phyloP scores from a whole-genome alignment of 2,329 filamentous ascomycete species.

The Aspergillus persii region DNA sequence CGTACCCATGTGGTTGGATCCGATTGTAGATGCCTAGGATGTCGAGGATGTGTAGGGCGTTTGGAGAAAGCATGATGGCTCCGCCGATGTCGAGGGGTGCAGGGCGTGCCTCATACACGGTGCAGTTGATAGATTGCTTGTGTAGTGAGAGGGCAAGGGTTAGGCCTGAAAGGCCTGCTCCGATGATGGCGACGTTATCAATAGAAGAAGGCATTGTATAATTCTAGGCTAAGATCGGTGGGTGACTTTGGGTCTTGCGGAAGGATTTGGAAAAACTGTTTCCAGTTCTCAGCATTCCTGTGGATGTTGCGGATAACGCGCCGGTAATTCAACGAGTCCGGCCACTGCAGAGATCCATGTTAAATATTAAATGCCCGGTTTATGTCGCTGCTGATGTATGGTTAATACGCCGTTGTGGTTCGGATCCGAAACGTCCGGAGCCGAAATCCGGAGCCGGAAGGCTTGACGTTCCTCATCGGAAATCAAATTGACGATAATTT shows the following conservation, averaged over 20 bases:
- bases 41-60: constrained; percentile 56
- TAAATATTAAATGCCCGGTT: neutral
- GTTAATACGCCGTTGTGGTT: neutral
- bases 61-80: constrained; percentile 60
- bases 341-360: no score
- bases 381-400: neutral
- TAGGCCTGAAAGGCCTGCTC: constrained; percentile 52
- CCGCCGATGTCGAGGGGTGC: constrained; percentile 51
- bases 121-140: constrained; percentile 49
- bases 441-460: neutral
- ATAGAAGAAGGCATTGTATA: neutral
- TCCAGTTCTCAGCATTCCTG: neutral
- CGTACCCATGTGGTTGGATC: constrained; percentile 47
- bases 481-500: no score
- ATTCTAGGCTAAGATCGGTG: neutral
- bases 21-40: constrained; percentile 48
- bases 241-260: neutral
- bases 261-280: no score
- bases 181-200: constrained; percentile 45
- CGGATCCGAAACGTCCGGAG: neutral
- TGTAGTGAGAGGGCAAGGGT: constrained; percentile 56
- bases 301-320: neutral
- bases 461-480: no score
- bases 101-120: constrained; percentile 52
- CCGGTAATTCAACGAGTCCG: no score